Base-by-base conservation (phyloP, 331 rosid genomes). In the Pyracantha coccinea region DNA sequence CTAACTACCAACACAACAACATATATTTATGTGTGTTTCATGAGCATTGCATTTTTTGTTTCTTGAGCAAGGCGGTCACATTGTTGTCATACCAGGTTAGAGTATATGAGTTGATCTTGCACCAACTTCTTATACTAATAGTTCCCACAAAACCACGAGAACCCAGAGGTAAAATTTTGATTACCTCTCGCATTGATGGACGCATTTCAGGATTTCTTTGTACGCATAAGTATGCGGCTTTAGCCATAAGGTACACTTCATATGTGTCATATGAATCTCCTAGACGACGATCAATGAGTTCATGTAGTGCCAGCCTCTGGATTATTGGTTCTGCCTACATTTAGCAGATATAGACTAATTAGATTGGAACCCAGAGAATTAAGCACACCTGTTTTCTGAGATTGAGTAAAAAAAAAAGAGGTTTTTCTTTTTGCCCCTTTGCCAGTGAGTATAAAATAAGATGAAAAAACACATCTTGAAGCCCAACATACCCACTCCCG, bases 131-230 rank as follows among this genome's bases (percentile, higher is more conserved):
- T 38, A 38, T 7, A 13, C 12, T 69, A 69, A 17, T 1, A 53
- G 20, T 29, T 70, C 23, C n/a, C 64, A 70, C n/a, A 57, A 52
- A 38, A 52, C 27, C 54, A 70, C 9, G 52, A 31, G 12, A 53
- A 70, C 23, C 31, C 12, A 23, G 57, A 14, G 31, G 21, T 7
- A 13, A 32, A 24, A 47, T 68, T 14, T 20, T 33, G 32, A 60
- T 58, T 83, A 90, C 98, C 96, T 88, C 91, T 81, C 86, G 87
- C 83, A 90, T 89, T 23, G 93, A 85, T 23, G 97, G 96, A 54
- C 98, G 93, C 85, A 67, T 82, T 72, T 80, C 83, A 41, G 98
- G 93, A 50, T 78, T 78, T 74, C 80, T 80, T 78, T 86, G 92
- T 33, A 89, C 78, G n/a, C 97, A 93, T 7, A 83, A 83, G 77